These are phyloP conservation scores for Globisporangium parvum DNA, from an alignment of 352 stramenopile genomes.

Conservation along the genomic window DNA sequence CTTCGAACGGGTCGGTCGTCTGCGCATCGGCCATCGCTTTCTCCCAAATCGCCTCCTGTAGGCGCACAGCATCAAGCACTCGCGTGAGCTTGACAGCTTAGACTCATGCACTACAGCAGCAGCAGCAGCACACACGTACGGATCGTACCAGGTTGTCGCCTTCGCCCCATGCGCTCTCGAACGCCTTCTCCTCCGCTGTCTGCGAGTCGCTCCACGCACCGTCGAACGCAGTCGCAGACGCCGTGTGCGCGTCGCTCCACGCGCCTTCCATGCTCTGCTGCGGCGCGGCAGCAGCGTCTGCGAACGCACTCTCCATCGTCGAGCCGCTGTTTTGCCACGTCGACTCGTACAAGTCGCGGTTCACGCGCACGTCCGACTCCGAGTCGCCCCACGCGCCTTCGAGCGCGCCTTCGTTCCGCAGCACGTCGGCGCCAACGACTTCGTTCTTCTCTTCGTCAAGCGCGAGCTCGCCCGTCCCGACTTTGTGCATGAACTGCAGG, in stretches of 20 bases:
- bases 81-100: too few species aligned
- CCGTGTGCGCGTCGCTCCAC: conserved; percentile 29
- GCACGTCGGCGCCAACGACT: conserved; percentile 26
- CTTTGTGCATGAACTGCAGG: conserved; percentile 82
- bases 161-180: conserved; percentile 57
- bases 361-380: conserved; percentile 34
- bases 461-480: conserved; percentile 63
- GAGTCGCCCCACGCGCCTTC: conserved; percentile 61
- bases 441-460: conserved; percentile 77
- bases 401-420: conserved; percentile 43
- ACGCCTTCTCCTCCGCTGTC: conserved; percentile 40
- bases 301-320: conserved; percentile 53
- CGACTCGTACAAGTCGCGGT: conserved; percentile 57
- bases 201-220: conserved; percentile 41
- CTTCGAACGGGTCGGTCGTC: conserved; percentile 71
- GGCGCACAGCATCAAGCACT: not conserved
- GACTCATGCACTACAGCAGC: too few species aligned
- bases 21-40: conserved; percentile 70
- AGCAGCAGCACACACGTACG: not conserved
- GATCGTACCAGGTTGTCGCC: conserved; percentile 40
- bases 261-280: conserved; percentile 33
- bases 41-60: conserved; percentile 65
- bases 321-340: conserved; percentile 36
- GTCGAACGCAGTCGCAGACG: conserved; percentile 28
- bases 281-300: conserved; percentile 17